Base-by-base conservation (phyloP, 495 filamentous ascomycete species). In the Thermothielavioides terrestris region DNA sequence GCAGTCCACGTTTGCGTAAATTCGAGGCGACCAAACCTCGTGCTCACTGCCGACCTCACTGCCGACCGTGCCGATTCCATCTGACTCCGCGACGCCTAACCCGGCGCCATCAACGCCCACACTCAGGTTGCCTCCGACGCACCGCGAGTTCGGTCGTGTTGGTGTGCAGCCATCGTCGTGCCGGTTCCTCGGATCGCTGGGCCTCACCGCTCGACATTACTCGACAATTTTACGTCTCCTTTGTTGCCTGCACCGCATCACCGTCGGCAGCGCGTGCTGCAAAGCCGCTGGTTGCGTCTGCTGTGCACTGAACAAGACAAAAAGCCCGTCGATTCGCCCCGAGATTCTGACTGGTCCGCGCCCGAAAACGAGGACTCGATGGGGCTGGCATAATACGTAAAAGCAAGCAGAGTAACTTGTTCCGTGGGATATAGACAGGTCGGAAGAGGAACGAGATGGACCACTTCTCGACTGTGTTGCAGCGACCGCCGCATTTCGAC, bases 381-480 rank as follows among this genome's bases (percentile, higher is more conserved):
- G 62, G 57, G 56, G 57, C 44, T 42, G 50, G 45, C 41, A 57
- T 55, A 57, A 49, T 14, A 45, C 27, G 61, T 64, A 61, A 54
- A 56, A 46, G 20, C 26, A 45, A 30, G n/a, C 47, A 52, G 42
- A 53, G 49, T 49, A 49, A 52, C 42, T 32, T 50, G 48, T 35
- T 31, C n/a, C n/a, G 50, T 41, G 55, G 53, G 44, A 59, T 32
- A 37, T 34, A 53, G 50, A 46, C 34, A 27, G n/a, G 21, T n/a
- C 28, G 47, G 25, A 40, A 35, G 52, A 25, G 49, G 46, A 30
- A 57, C 30, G 15, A n/a, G n/a, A 70, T 70, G 68, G 69, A 72
- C 46, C 61, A 64, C 40, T 76, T 72, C 58, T 70, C 72, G 55
- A 72, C 66, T 12, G 68, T 73, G 56, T 62, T 74, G 61, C 68